Conservation (phyloP, 2,329 filamentous ascomycete genomes). For the Helotiales sp. region DNA sequence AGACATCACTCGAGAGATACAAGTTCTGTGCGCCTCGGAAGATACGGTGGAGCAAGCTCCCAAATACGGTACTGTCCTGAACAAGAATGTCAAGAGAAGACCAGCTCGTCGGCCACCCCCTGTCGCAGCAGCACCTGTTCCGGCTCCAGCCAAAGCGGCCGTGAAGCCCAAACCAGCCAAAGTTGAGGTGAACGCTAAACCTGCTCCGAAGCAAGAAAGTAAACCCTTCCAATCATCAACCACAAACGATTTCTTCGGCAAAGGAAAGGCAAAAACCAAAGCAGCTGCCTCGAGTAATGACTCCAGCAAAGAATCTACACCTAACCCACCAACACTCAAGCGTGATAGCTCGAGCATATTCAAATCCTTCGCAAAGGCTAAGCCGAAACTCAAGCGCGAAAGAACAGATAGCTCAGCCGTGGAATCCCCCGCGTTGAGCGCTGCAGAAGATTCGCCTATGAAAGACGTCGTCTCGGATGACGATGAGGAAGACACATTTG, state of each 20-base stretch:
- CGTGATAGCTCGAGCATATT: constrained; percentile 70
- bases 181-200: constrained; percentile 24
- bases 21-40: constrained; percentile 58
- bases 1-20: constrained; percentile 69
- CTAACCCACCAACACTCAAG: constrained; percentile 51
- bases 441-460: constrained; percentile 57
- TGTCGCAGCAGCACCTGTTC: constrained; percentile 44
- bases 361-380: constrained; percentile 76
- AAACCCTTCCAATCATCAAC: constrained; percentile 38
- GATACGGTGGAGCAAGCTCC: constrained; percentile 64
- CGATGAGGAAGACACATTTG: constrained; percentile 57
- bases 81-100: constrained; percentile 65
- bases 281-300: constrained; percentile 25
- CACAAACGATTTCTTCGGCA: constrained; percentile 47
- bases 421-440: constrained; percentile 43
- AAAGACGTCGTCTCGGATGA: constrained; percentile 61
- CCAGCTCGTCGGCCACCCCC: constrained; percentile 38
- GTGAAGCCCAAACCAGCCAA: constrained; percentile 24
- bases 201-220: constrained; percentile 24
- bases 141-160: constrained; percentile 31
- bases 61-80: constrained; percentile 76
- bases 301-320: constrained; percentile 38
- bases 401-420: constrained; percentile 47
- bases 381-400: constrained; percentile 58
- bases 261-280: constrained; percentile 40